Percentiles rank a stretch among this genome's conserved stretches.
phyloP scores from a whole-genome alignment of 202 grass and related monocot genomes.

The Elaeis oleifera region DNA sequence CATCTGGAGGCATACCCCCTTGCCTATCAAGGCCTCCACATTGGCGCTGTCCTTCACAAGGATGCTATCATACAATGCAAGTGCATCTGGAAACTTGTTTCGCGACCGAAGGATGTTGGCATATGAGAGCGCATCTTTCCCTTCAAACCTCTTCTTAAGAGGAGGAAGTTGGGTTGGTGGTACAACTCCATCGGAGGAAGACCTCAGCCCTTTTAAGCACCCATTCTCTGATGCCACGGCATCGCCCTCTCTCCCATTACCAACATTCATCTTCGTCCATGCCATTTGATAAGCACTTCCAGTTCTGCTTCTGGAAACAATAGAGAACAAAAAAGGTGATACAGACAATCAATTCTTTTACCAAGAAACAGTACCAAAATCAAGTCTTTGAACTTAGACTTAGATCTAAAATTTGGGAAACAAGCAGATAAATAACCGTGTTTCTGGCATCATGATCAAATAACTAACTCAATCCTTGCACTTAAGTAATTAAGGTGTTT shows the following conservation, averaged over 20 bases:
- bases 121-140: conserved; percentile 48
- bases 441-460: too few relatives aligned
- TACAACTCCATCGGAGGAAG: not conserved
- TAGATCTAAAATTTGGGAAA: too few relatives aligned
- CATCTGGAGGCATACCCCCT: conserved; percentile 86
- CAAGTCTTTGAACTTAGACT: too few relatives aligned
- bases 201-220: conserved; percentile 2
- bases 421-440: too few relatives aligned
- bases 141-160: conserved; percentile 37
- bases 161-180: conserved; percentile 8
- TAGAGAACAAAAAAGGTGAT: not conserved
- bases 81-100: conserved; percentile 77
- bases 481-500: too few relatives aligned
- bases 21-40: conserved; percentile 84
- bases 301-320: conserved; percentile 1
- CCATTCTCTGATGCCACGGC: conserved; percentile 3
- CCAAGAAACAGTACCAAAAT: too few relatives aligned
- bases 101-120: conserved; percentile 77
- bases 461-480: too few relatives aligned
- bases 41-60: conserved; percentile 53
- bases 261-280: not conserved
- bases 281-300: not conserved
- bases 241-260: conserved; percentile 3
- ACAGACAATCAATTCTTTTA: too few relatives aligned
- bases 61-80: conserved; percentile 60